Percentiles rank a stretch among this genome's conserved stretches.
These are phyloP conservation scores for Trichoderma sp. DNA, from an alignment of 2,329 filamentous ascomycete species.

Conservation along the genomic window DNA sequence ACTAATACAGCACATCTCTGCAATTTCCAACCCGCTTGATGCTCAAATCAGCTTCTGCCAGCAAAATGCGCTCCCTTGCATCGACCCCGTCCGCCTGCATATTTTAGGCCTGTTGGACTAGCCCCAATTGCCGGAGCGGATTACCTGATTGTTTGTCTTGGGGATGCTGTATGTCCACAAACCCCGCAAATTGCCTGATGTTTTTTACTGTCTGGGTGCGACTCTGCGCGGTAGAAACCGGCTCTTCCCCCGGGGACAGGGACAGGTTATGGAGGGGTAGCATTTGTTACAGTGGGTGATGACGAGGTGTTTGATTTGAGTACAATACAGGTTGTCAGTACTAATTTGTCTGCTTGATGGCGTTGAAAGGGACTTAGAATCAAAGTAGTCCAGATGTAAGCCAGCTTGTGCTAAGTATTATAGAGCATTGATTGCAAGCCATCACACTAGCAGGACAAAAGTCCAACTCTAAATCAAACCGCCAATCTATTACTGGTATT, in stretches of 20 bases:
- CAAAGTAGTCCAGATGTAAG: too few relatives aligned
- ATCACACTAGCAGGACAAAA: background rate
- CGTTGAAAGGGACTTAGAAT: background rate
- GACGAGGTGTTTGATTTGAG: too few relatives aligned
- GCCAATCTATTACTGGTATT: background rate
- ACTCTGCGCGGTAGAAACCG: background rate
- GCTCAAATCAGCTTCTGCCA: background rate
- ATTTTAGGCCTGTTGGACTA: background rate
- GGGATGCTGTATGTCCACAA: background rate
- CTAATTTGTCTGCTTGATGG: background rate
- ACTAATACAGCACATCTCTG: too few relatives aligned
- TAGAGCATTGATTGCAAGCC: background rate
- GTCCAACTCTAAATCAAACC: background rate
- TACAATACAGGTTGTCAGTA: too few relatives aligned
- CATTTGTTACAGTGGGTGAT: too few relatives aligned
- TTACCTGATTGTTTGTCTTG: background rate
- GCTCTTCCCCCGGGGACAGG: background rate
- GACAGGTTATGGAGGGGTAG: too few relatives aligned
- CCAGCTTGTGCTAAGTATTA: too few relatives aligned
- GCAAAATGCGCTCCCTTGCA: background rate
- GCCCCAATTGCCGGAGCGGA: background rate
- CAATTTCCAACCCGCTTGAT: background rate
- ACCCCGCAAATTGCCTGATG: background rate
- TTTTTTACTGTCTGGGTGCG: background rate
- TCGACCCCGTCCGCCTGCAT: background rate